Evolutionary conservation across 1,284 basidiomycete species (phyloP).

Genomic region (Malassezia equina): DNA sequence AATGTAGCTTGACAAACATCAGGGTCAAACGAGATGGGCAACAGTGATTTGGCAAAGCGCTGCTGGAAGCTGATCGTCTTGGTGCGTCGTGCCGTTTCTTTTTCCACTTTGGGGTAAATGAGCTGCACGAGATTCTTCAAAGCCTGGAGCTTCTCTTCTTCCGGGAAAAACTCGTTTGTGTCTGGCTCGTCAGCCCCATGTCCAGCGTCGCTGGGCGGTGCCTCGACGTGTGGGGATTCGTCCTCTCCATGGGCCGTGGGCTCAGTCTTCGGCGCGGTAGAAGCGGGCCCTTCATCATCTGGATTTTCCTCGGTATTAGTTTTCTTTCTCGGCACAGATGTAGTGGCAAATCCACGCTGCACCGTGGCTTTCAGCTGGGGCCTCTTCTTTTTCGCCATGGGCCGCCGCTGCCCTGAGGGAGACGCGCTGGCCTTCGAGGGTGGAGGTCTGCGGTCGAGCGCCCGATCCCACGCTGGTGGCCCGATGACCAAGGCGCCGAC

Average conservation of each 20-base stretch:
- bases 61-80: conserved; percentile 67
- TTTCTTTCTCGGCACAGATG: conserved; percentile 69
- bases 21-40: conserved; percentile 25
- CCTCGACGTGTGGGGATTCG: not conserved
- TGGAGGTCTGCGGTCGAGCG: not conserved
- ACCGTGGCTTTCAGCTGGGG: conserved; percentile 35
- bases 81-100: conserved; percentile 64
- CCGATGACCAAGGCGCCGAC: not conserved
- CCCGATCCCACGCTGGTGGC: not conserved
- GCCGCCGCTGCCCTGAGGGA: not conserved
- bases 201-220: not conserved
- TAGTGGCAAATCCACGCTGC: conserved; percentile 45
- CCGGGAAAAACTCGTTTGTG: conserved; percentile 20
- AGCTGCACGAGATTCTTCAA: conserved; percentile 55
- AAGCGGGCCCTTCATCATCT: not conserved
- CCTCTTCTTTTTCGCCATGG: conserved; percentile 40
- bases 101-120: conserved; percentile 76
- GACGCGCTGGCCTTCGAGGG: not conserved
- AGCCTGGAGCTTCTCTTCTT: conserved; percentile 40
- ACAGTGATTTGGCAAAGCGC: conserved; percentile 61
- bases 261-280: not conserved
- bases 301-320: conserved; percentile 41
- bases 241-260: not conserved
- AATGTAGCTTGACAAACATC: not conserved
- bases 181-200: not conserved